These are phyloP conservation scores for Annulohypoxylon truncatum DNA, from an alignment of 2,329 filamentous ascomycete genomes.

Conservation along the genomic window DNA sequence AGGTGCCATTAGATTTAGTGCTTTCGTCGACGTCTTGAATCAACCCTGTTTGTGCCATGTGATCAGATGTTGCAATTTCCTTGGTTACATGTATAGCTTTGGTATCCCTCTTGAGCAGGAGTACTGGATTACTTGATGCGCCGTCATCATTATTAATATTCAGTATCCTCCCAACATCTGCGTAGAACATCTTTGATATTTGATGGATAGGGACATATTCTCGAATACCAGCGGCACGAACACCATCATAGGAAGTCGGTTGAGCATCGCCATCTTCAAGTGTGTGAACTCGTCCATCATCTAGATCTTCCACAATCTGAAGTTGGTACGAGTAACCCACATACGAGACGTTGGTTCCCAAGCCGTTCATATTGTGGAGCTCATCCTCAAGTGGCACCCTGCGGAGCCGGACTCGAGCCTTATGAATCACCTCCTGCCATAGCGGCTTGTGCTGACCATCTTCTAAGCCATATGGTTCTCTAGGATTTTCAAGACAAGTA, in stretches of 20 bases:
- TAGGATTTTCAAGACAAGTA: constrained; percentile 62
- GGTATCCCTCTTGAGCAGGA: constrained; percentile 78
- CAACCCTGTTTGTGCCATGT: constrained; percentile 44
- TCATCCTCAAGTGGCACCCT: constrained; percentile 65
- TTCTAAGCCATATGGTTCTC: constrained; percentile 57
- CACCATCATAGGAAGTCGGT: constrained; percentile 54
- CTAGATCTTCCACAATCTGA: constrained; percentile 82
- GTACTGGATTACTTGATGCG: constrained; percentile 77
- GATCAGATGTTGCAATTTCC: constrained; percentile 56
- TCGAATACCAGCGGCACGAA: constrained; percentile 60
- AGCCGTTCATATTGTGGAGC: constrained; percentile 9
- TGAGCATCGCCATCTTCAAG: constrained; percentile 49
- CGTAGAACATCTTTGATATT: constrained; percentile 92
- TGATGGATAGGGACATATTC: constrained; percentile 66
- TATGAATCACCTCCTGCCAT: constrained; percentile 98
- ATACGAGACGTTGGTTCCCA: constrained; percentile 51
- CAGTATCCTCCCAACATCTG: constrained; percentile 87
- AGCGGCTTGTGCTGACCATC: constrained; percentile 73
- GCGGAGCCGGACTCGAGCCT: constrained; percentile 83
- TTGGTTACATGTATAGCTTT: constrained; percentile 62
- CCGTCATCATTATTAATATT: constrained; percentile 74
- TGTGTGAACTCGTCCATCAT: constrained; percentile 67
- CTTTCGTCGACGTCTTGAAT: constrained; percentile 35
- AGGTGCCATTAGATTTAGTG: constrained; percentile 40
- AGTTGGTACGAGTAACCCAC: constrained; percentile 78